Base-by-base conservation (phyloP, 2,329 filamentous ascomycete genomes). In the Arthrobotrys entomopaga region DNA sequence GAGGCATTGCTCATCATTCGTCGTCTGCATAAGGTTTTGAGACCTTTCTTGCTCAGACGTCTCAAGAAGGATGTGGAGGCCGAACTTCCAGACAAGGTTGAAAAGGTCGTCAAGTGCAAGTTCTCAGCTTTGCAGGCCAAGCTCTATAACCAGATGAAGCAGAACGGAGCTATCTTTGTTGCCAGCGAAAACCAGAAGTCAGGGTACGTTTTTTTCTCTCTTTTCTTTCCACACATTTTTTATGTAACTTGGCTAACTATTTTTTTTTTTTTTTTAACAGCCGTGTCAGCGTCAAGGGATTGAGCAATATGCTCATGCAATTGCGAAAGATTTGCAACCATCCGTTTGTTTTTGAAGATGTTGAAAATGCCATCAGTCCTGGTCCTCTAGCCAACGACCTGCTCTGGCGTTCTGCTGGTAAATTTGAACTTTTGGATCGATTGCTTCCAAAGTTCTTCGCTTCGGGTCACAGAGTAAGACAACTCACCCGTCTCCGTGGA, bases 281-380 rank as follows among this genome's bases (percentile, higher is more conserved):
- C 58, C 59, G 54, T 60, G 73, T 78, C 29, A 78, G 76, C 50
- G 75, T 79, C 58, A 79, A 78, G 52, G 95, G 95, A 81, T 84
- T 99, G 76, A 98, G 94, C 86, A 99, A 99, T 83, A 99, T 99
- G 93, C 92, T 99, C 75, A 99, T 99, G 95, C 95, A 99, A 83
- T 84, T 99, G 80, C 91, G 95, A 80, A 99, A 99, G 84, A 89
- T 99, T 58, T 99, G 95, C 84, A 99, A 99, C 81, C 95, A 99
- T 84, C 95, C 95, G 0, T 99, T 99, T 80, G 95, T 99, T 22
- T 99, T 99, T 79, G 93, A 97, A 79, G 91, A 96, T 78, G 95
- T 99, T 48, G 95, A 99, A 81, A 96, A 97, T 77, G 92, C 97
- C 81, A 96, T 99, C 90, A 99, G 98, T 80, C 95, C 95, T 0